Evolutionary conservation across 176 grass and related monocot genomes (phyloP).

Genomic region (Eragrostis curvula): DNA sequence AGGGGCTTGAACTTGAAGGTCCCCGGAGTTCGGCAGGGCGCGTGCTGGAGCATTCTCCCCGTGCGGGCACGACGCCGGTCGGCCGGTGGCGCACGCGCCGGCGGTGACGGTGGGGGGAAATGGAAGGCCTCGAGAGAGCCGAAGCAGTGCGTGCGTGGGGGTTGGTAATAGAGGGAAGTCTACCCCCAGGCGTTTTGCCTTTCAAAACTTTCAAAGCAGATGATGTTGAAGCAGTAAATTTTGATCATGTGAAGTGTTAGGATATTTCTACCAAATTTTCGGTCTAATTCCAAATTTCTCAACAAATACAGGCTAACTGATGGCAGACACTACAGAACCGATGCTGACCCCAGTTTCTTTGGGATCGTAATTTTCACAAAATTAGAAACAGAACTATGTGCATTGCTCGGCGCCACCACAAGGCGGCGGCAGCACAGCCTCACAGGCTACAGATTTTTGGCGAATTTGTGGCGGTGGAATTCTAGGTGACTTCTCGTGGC

Average conservation of each 20-base stretch:
- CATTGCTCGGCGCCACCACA: background rate
- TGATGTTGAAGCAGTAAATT: background rate
- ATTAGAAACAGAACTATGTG: background rate
- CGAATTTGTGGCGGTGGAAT: slow-evolving; percentile 3
- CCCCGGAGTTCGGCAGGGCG: slow-evolving; percentile 30
- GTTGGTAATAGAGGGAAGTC: background rate
- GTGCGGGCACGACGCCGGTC: slow-evolving; percentile 10
- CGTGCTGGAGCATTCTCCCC: slow-evolving; percentile 43
- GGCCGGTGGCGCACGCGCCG: slow-evolving; percentile 36
- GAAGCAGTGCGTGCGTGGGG: slow-evolving; percentile 1
- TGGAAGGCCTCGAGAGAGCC: background rate
- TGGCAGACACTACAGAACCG: background rate
- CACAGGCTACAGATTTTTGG: background rate
- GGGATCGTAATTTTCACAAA: background rate
- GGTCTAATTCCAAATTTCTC: background rate
- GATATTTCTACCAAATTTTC: slow-evolving; percentile 10
- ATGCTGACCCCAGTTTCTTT: background rate
- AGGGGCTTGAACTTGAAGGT: slow-evolving; percentile 34
- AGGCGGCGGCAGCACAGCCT: background rate
- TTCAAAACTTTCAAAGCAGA: background rate
- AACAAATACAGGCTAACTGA: background rate
- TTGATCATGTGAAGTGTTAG: background rate
- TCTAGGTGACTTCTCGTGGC: slow-evolving; percentile 3
- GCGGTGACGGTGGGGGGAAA: slow-evolving; percentile 15
- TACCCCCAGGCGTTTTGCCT: background rate